Conservation (phyloP, 495 filamentous ascomycete species). For the Hypoxylon trugodes region DNA sequence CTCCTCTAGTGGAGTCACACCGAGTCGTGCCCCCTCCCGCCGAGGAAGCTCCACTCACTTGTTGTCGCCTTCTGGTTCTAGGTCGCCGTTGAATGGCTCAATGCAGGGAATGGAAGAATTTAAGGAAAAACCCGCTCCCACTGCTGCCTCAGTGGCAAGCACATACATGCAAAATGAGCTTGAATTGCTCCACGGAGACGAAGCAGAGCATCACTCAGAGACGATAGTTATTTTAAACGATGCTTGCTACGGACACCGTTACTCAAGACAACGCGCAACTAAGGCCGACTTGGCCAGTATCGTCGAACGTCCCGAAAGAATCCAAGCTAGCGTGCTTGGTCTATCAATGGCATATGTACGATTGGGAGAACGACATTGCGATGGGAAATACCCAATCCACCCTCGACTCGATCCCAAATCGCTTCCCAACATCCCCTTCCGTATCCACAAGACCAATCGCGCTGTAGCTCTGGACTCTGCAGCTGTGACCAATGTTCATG, state of each 20-base stretch:
- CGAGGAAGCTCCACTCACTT: conserved; percentile 61
- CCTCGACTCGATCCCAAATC: conserved; percentile 56
- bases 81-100: conserved; percentile 44
- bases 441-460: conserved; percentile 77
- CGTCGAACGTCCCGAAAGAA: conserved; percentile 90
- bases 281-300: conserved; percentile 73
- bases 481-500: conserved; percentile 84
- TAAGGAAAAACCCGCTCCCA: conserved; percentile 58
- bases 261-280: conserved; percentile 77
- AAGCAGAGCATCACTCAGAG: conserved; percentile 59
- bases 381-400: conserved; percentile 71
- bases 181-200: conserved; percentile 63
- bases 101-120: conserved; percentile 46
- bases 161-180: conserved; percentile 76
- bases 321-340: conserved; percentile 83
- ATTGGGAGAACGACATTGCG: conserved; percentile 80
- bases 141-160: conserved; percentile 73
- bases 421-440: conserved; percentile 75
- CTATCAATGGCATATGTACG: conserved; percentile 88
- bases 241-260: conserved; percentile 92
- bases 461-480: conserved; percentile 69
- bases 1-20: conserved; percentile 52
- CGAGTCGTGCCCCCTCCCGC: conserved; percentile 52
- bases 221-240: conserved; percentile 89
- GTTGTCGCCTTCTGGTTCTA: conserved; percentile 49